Evolutionary conservation across 345 rosid genomes (phyloP), one percentile per base, ranked within the genome.

Genomic region (Lepidium sativum): DNA sequence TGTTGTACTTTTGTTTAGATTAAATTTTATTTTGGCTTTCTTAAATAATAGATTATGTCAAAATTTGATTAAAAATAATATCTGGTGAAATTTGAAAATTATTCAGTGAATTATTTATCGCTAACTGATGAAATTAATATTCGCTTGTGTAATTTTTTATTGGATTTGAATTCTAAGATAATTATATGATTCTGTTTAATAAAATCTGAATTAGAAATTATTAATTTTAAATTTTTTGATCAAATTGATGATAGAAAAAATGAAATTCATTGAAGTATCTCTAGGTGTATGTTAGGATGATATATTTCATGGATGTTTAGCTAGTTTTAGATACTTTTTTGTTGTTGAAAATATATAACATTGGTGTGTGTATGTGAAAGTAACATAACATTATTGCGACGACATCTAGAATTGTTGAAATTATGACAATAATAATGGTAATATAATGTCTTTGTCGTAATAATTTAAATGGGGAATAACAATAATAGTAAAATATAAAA

Each of bases 361-460:
- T 47, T n/a, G 34, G 51, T 50, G 50, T 48, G 57, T 18, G 15
- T 60, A 35, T 29, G 73, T 69, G 60, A 69, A 60, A 60, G 52
- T 34, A 50, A 31, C 27, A 49, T 60, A 14, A 41, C 47, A 72
- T 64, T 71, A 71, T 58, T 57, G 65, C 14, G 70, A 65, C 66
- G 42, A 48, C 44, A 57, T 57, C 40, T 65, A 51, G 4, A 66
- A 58, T 43, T 52, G 55, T 59, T 25, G 67, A 9, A 51, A 66
- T n/a, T 41, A 33, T 54, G 44, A 66, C 53, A 43, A 40, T 58
- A 72, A 60, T 72, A 72, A 59, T 51, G 44, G 48, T 27, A 58
- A 35, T 20, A 18, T 37, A 60, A 52, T 42, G 72, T 43, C 72
- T 27, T 57, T 59, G 77, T 73, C 72, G 68, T 66, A 60, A 66